Conservation (phyloP, 257 asterid species). For the Dorcoceras hygrometricum region DNA sequence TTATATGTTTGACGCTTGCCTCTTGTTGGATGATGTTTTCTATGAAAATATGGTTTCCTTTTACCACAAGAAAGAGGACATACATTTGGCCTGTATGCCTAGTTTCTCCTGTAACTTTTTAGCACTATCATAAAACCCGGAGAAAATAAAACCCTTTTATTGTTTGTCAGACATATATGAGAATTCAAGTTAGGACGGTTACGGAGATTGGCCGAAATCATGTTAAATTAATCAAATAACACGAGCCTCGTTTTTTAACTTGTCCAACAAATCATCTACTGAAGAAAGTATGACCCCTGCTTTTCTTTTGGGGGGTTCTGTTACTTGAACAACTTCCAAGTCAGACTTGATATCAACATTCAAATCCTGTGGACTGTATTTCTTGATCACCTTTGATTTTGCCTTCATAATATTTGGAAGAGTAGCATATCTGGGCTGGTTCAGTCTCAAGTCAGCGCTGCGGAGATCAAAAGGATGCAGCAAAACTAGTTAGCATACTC, state of each 20-base stretch:
- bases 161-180: no score
- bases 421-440: constrained; percentile 91
- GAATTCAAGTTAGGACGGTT: no score
- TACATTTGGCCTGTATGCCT: no score
- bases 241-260: constrained; percentile 75
- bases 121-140: no score
- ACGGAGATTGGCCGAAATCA: background rate
- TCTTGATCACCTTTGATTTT: constrained; percentile 76
- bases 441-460: constrained; percentile 92
- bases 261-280: constrained; percentile 87
- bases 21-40: background rate
- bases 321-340: constrained; percentile 68
- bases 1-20: background rate
- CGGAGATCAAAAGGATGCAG: constrained; percentile 19
- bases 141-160: no score
- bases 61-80: no score
- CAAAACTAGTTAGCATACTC: constrained; percentile 2
- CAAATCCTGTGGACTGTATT: constrained; percentile 64
- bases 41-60: no score
- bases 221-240: constrained; percentile 39
- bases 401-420: constrained; percentile 99
- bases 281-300: constrained; percentile 80
- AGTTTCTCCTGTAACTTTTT: no score
- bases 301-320: constrained; percentile 90
- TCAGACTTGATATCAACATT: constrained; percentile 69